Base-by-base conservation (phyloP, 768 basidiomycete genomes). In the Mycena kentingensis region DNA sequence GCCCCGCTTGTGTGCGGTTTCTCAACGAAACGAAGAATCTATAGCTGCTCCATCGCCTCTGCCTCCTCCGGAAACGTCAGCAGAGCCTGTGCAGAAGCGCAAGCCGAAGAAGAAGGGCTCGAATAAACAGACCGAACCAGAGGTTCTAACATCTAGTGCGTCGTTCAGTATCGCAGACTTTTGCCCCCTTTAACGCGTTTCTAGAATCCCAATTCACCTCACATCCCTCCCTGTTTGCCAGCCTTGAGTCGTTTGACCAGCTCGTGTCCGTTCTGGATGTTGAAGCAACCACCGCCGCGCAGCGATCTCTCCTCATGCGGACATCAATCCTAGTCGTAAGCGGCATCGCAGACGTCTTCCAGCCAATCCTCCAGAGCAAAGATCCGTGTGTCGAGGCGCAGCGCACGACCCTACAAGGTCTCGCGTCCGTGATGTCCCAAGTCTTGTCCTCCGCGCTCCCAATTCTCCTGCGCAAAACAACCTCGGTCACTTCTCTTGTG, bases 301-400 rank as follows among this genome's bases (percentile, higher is more conserved):
- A 66, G 37, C 48, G 54, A 41, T 57, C 55, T 3, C 54, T 67
- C 6, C 60, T 74, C 27, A 34, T 67, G 18, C 65, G 70, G 26
- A 65, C 62, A 15, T 66, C 67, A 27, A 55, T 59, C 21, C 72
- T 70, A 8, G 57, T 63, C 18, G 50, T 74, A 11, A 65, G 71
- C 32, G 63, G 67, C 5, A 32, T 72, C 50, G 32, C 58, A 4
- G 37, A n/a, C 29, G 43, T 69, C 41, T 59, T 70, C 1, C 49
- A 51, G 13, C 68, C 69, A 10, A 52, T 70, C 15, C 54, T 72
- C 21, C 62, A 49, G 15, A 67, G 68, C 68, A 32, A 43, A 31
- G 28, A 51, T 34, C 22, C 60, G 47, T 49, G 45, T 66, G 39
- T 42, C 39, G 15, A 41, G 24, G 29, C 60, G 58, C 49, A 54